Base-by-base conservation (phyloP, 2,329 filamentous ascomycete genomes). In the Arthrobotrys megalospora region DNA sequence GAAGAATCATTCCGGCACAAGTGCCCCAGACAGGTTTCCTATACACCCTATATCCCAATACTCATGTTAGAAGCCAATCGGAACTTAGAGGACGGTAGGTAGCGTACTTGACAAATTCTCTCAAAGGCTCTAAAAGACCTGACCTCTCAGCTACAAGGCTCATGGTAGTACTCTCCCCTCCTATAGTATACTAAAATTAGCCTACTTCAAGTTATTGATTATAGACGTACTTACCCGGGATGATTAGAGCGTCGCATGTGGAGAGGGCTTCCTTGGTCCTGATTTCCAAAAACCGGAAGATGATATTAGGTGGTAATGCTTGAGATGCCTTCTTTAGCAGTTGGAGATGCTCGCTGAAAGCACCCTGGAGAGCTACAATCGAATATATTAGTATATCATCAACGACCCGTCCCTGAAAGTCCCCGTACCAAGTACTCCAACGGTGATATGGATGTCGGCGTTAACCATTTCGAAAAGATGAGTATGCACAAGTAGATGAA, bases 91-190 rank as follows among this genome's bases (percentile, higher is more conserved):
- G 43, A 34, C 47, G 41, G 60, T 36, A 7, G 55, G 4, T 34
- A 58, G 86, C 89, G 83, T 85, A 95, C 91, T 97, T 97, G 83
- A 98, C 94, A 85, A 97, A 99, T 36, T 94, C 89, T 66, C 93
- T 87, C 79, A 99, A 85, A 2, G 94, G 94, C 81, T 96, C 93
- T 69, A 99, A 86, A 41, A 99, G 86, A 14, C 91, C 91, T 0
- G 92, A 93, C 80, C 94, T 89, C 21, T 90, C 90, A 2, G 96
- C 96, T 14, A 97, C 92, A 34, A 97, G 88, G 10, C 93, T 93
- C 81, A 99, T 96, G 2, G 95, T 91, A 0, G 96, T 98, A 85
- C 93, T 97, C 85, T 99, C 96, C 79, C 96, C 96, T 65, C 96
- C 80, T 81, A 38, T n/a, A 53, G 10, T 36, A 24, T 6, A 24